Percentiles rank a stretch among this genome's conserved stretches.
Conservation (phyloP, 2,329 filamentous ascomycete species). For the Gremmenia infestans region DNA sequence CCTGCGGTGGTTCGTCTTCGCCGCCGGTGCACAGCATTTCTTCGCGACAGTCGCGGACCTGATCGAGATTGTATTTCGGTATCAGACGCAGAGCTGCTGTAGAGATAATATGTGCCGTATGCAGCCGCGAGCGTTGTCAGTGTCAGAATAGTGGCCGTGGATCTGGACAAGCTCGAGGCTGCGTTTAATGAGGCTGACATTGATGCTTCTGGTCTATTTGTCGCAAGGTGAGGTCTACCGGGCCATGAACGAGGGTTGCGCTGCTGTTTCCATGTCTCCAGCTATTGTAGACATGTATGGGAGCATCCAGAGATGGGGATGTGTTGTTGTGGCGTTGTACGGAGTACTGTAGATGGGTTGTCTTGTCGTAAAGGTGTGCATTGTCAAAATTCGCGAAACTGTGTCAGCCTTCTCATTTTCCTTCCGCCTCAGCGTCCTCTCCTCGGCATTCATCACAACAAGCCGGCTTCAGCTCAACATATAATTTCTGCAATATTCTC, state of each 20-base stretch:
- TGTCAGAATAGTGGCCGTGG: conserved; percentile 50
- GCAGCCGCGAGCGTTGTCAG: conserved; percentile 52
- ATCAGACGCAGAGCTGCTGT: conserved; percentile 35
- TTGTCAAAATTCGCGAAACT: background rate
- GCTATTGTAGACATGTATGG: background rate
- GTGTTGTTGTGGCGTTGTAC: background rate
- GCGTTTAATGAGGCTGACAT: conserved; percentile 40
- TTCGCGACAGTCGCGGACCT: conserved; percentile 46
- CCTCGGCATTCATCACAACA: too few relatives aligned
- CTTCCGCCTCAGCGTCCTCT: too few relatives aligned
- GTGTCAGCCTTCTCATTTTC: background rate
- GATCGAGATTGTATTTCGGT: conserved; percentile 23
- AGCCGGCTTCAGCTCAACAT: too few relatives aligned
- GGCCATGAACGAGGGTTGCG: background rate
- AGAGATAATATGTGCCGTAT: conserved; percentile 55
- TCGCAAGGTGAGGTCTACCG: background rate
- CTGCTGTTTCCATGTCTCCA: background rate
- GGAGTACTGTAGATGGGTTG: background rate
- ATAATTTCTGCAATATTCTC: too few relatives aligned
- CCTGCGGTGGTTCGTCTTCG: conserved; percentile 26
- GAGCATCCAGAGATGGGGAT: background rate
- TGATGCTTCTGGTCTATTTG: background rate
- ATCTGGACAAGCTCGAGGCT: conserved; percentile 49
- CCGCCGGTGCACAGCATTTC: conserved; percentile 60
- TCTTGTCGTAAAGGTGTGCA: background rate